Evolutionary conservation across 306 rosid genomes (phyloP), one percentile per base, ranked within the genome.

Genomic region (Castanea sativa): DNA sequence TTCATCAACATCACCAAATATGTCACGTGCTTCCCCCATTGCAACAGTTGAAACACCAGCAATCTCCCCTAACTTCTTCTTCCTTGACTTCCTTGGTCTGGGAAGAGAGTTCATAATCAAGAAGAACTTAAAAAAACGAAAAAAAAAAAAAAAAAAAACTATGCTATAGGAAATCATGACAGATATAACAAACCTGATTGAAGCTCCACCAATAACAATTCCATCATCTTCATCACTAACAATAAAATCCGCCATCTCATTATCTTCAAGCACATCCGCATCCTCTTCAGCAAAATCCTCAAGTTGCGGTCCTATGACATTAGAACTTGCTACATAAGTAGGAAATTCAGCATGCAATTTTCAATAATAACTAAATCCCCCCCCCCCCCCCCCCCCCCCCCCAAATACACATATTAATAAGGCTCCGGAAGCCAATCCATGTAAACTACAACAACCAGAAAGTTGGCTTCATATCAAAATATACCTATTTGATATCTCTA

Each of bases 231-330:
- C 99, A 68, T 92, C 98, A 38, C 45, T 38, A 65, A 92, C 99
- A 51, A 95, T 95, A 80, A 95, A 95, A 87, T 92, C 99, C 0
- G 95, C 99, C 99, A 95, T 95, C 81, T 94, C 99, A 88, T 95
- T 97, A 73, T 92, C 97, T 55, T 94, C 98, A 75, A 91, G 96
- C 59, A 91, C 88, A 83, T 91, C 98, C 27, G 81, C 99, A 71
- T 92, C 99, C 64, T 91, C 97, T 85, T 95, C 99, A 25, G 79
- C 98, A 78, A 93, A 84, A 71, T 93, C 99, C 82, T 95, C 99
- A 81, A 89, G 90, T 70, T 91, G 89, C 80, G 96, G 82, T 77
- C 91, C 98, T 91, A 76, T 25, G 81, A 21, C 72, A 41, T 65
- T 29, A 79, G 53, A 49, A 49, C 16, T 49, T 49, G 53, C 53